Base-by-base conservation (phyloP, 2,329 filamentous ascomycete genomes). In the Cladobotryum protrusum region DNA sequence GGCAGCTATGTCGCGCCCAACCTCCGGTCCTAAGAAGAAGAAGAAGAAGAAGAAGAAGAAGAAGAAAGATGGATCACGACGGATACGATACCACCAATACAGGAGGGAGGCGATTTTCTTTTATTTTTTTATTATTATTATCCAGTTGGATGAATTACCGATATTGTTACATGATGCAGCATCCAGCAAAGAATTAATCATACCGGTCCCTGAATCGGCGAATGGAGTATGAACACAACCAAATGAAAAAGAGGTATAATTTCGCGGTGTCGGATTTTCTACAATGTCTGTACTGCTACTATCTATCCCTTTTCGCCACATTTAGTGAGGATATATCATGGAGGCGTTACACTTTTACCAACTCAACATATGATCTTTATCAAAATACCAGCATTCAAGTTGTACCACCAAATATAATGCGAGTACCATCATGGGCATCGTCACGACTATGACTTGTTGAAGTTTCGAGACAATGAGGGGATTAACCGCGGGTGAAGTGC, bases 201-300 rank as follows among this genome's bases (percentile, higher is more conserved):
- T 57, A 61, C 57, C 57, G 62, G 59, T 60, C 62, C 60, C 58
- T 63, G 61, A 59, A 66, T 57, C 60, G 67, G 67, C 67, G 67
- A 67, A 69, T 63, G 67, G 67, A 65, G 67, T 63, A 67, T 59
- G 50, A 59, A 59, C 59, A 66, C 61, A 61, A 66, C 61, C 63
- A 62, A 58, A 60, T 60, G 65, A 61, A 66, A 65, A 63, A 62
- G 56, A 64, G 62, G 63, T 60, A 67, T 66, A 58, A 63, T 61
- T 57, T 56, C 60, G 63, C 64, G 66, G 66, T 64, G 66, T 64
- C 65, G 58, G 62, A 62, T 64, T 61, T 59, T 62, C 54, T 57
- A 63, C 63, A 60, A 64, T 59, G 62, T 67, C 65, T 64, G 33
- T 33, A 34, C 15, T 34, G 41, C 35, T 12, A 59, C 55, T 56